A percentile compares a stretch with the other conserved stretches of the same genome.
phyloP scores from a whole-genome alignment of 768 basidiomycete genomes.

The Pholiota microspora region DNA sequence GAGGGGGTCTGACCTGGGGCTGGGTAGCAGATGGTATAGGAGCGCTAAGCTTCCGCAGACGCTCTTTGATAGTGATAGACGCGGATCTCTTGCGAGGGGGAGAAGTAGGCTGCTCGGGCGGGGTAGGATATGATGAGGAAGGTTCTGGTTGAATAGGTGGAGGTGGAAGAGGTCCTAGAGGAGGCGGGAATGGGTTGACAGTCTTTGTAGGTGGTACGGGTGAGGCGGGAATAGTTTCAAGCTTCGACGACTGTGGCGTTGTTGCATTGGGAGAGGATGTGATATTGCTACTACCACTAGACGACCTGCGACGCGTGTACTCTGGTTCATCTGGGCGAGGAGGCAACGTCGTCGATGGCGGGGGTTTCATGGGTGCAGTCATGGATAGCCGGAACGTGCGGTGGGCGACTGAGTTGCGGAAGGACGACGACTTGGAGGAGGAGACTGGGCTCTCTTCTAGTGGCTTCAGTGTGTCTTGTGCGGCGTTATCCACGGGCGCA shows the following conservation, averaged over 20 bases:
- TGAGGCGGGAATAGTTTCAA: conserved; percentile 45
- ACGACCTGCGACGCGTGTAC: conserved; percentile 33
- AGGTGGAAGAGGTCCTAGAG: conserved; percentile 43
- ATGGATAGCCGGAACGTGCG: conserved; percentile 59
- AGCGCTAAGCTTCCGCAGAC: conserved; percentile 66
- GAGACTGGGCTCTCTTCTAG: conserved; percentile 15
- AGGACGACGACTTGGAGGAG: conserved; percentile 36
- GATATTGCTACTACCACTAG: conserved; percentile 29
- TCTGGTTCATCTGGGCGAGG: conserved; percentile 64
- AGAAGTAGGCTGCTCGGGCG: conserved; percentile 10
- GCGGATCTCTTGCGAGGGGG: conserved; percentile 30
- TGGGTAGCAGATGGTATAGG: conserved; percentile 38
- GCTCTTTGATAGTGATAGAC: conserved; percentile 60
- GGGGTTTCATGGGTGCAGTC: conserved; percentile 57
- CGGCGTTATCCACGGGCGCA: conserved; percentile 39
- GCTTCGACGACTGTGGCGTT: conserved; percentile 16
- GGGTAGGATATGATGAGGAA: conserved; percentile 13
- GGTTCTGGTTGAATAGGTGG: conserved; percentile 22
- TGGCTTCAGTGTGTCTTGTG: conserved; percentile 23
- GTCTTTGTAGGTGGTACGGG: conserved; percentile 34
- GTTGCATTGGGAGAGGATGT: conserved; percentile 7
- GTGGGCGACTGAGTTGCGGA: conserved; percentile 57
- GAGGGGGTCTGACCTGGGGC: conserved; percentile 15
- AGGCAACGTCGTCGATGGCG: conserved; percentile 59
- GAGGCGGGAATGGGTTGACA: conserved; percentile 39